phyloP scores from a whole-genome alignment of 305 asterid genomes.

The Ilex paraguariensis region DNA sequence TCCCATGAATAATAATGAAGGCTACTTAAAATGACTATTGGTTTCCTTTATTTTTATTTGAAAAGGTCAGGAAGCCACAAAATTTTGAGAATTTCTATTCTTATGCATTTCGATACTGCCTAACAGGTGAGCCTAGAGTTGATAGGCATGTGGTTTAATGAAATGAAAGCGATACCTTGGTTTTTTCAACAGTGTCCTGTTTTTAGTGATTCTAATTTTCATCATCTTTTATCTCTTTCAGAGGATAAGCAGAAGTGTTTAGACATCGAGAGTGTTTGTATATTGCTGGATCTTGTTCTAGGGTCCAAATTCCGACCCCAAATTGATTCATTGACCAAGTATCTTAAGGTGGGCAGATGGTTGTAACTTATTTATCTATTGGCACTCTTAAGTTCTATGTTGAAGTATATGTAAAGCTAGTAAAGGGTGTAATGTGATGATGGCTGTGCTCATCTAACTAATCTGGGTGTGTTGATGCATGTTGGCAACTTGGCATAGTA shows the following conservation, averaged over 20 bases:
- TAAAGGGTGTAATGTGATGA: background rate
- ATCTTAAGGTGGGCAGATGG: constrained; percentile 56
- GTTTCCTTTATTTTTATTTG: constrained; percentile 6
- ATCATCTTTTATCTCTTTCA: constrained; percentile 30
- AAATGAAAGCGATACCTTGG: background rate
- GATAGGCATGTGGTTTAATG: constrained; percentile 4
- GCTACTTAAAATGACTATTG: background rate
- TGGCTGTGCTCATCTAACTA: background rate
- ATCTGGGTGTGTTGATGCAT: background rate
- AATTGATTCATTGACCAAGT: constrained; percentile 59
- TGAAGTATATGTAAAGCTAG: too few relatives aligned
- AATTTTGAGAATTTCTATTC: constrained; percentile 62
- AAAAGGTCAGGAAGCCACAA: constrained; percentile 62
- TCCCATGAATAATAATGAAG: background rate
- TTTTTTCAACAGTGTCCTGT: constrained; percentile 2
- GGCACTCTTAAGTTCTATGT: background rate
- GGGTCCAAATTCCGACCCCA: constrained; percentile 57
- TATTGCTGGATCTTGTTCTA: constrained; percentile 70
- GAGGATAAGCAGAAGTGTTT: constrained; percentile 80
- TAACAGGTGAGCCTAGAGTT: constrained; percentile 48
- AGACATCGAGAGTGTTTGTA: constrained; percentile 69
- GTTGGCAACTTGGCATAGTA: background rate
- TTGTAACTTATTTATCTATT: background rate
- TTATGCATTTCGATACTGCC: constrained; percentile 65
- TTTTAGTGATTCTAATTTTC: constrained; percentile 9